Evolutionary conservation across 106 monocot species (phyloP), one percentile per base, ranked within the genome.

Genomic region (Gastrodia elata): DNA sequence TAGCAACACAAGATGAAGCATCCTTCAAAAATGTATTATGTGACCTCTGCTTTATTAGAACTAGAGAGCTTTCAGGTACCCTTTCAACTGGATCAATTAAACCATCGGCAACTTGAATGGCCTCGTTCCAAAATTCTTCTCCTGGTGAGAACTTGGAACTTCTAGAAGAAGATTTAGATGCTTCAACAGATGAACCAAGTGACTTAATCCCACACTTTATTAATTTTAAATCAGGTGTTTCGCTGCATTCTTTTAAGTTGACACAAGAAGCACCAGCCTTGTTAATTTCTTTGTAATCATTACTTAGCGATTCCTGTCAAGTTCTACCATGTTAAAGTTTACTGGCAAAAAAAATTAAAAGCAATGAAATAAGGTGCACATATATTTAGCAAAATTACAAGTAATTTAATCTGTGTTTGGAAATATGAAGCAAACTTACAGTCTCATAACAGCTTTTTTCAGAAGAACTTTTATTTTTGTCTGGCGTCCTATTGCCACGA

Each of bases 81-180:
- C 76, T 83, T 30, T 71, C 64, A 30, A 15, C 55, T 18, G 82
- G 84, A 77, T 28, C 43, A 79, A 68, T 49, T 35, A 98, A 74
- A 64, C 83, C 76, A 82, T 98, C 98, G 64, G 82, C 98, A 80
- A 91, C 87, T 70, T 98, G 73, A 76, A 98, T 89, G n/a, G 98
- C 98, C 64, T 93, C 93, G 65, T 85, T 85, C 98, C 98, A 98
- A 68, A 98, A 98, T 28, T 98, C 98, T 28, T 91, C 98, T 33
- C 98, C 98, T 4, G 98, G 98, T 43, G 98, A 98, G 59, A 87
- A 76, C 48, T 80, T 73, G n/a, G 89, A 92, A 74, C 79, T 84
- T 77, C 81, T 82, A 6, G 73, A 87, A n/a, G 57, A 69, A 73
- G 90, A 86, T 73, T 75, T 87, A 26, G 93, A 91, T 11, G 90